A percentile compares a stretch with the other conserved stretches of the same genome.
phyloP scores from a whole-genome alignment of 305 asterid genomes.

The Fraxinus sp. region DNA sequence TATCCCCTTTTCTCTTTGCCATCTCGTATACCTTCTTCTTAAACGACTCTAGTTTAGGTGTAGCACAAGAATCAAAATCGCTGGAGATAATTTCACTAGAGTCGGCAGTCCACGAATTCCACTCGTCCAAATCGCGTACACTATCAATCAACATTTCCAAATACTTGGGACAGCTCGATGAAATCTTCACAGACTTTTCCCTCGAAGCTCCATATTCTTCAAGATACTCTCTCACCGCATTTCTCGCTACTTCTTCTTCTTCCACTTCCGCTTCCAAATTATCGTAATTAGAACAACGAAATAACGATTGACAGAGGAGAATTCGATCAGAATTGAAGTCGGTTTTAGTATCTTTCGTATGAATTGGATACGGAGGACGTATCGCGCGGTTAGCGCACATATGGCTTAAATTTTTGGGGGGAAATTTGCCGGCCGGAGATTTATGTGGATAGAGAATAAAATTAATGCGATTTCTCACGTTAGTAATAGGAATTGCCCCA shows the following conservation, averaged over 20 bases:
- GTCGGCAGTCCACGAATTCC: conserved; percentile 43
- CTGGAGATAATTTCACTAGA: conserved; percentile 16
- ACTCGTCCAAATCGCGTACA: conserved; percentile 71
- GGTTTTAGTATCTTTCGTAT: not conserved
- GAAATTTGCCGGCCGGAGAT: not conserved
- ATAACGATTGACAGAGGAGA: not conserved
- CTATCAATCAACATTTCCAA: conserved; percentile 57
- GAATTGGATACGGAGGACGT: not conserved
- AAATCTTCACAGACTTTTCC: conserved; percentile 61
- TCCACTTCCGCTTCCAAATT: conserved; percentile 34
- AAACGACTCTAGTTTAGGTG: conserved; percentile 28
- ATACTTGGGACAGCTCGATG: conserved; percentile 59
- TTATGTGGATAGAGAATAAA: not conserved
- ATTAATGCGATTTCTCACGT: not conserved
- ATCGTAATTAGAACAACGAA: not conserved
- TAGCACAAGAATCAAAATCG: conserved; percentile 25
- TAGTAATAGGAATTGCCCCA: not conserved
- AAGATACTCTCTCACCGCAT: conserved; percentile 57
- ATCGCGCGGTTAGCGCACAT: not conserved
- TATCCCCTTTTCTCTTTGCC: conserved; percentile 81
- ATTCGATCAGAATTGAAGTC: not conserved
- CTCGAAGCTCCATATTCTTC: conserved; percentile 50
- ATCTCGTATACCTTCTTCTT: conserved; percentile 50
- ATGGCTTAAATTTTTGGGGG: not conserved
- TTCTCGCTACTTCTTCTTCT: conserved; percentile 52